Evolutionary conservation across 129 eudicot genomes (phyloP).

Genomic region (Kitagawia praeruptora): DNA sequence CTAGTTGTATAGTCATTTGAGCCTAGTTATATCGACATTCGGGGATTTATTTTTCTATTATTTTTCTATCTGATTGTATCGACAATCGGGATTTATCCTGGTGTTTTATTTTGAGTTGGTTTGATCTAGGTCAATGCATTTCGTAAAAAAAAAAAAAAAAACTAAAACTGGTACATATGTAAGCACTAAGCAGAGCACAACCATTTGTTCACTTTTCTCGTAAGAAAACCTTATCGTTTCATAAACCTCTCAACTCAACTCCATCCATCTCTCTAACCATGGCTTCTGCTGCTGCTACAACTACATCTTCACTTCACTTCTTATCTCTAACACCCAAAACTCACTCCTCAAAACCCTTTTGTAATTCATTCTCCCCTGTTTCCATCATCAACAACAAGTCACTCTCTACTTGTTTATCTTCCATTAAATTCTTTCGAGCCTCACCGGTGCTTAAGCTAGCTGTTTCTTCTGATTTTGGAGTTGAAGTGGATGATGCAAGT

Average conservation of each 20-base stretch:
- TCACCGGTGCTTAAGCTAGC: constrained; percentile 32
- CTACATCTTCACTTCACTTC: constrained; percentile 41
- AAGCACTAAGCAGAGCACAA: no score
- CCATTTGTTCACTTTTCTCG: not conserved
- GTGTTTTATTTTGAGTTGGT: no score
- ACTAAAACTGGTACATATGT: no score
- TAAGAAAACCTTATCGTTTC: not conserved
- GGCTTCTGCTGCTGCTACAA: constrained; percentile 52
- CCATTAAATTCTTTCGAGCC: constrained; percentile 13
- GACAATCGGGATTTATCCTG: no score
- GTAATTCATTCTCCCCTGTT: constrained; percentile 18
- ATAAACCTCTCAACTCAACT: not conserved
- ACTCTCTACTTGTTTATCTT: constrained; percentile 8
- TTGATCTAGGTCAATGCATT: no score
- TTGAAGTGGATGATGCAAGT: constrained; percentile 22
- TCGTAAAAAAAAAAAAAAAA: no score
- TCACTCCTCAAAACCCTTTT: constrained; percentile 36
- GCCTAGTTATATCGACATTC: no score
- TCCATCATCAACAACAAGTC: constrained; percentile 37
- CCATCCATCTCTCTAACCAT: not conserved
- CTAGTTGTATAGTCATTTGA: no score
- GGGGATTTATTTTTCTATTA: no score
- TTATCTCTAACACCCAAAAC: constrained; percentile 47
- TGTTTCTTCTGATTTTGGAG: constrained; percentile 44
- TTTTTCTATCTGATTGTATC: no score